A percentile compares a stretch with the other conserved stretches of the same genome.
These are phyloP conservation scores for Apophysomyces trapeziformis DNA, from an alignment of 371 early-diverging fungal genomes.

Conservation along the genomic window DNA sequence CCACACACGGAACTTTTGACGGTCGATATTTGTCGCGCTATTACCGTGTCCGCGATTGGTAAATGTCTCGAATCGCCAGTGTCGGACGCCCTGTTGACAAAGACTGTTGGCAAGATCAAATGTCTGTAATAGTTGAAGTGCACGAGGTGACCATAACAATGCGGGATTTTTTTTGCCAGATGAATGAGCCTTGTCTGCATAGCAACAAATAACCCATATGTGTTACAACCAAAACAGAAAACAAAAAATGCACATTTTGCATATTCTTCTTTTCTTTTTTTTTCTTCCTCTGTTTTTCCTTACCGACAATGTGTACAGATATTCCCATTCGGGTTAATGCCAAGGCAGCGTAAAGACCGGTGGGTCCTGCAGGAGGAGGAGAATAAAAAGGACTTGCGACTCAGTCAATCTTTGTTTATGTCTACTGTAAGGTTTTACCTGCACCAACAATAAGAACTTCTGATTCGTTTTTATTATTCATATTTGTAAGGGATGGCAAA, in stretches of 20 bases:
- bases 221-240: not conserved
- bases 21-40: constrained; percentile 18
- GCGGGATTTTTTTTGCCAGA: constrained; percentile 20
- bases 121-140: constrained; percentile 36
- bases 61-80: constrained; percentile 36
- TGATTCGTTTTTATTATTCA: constrained; percentile 22
- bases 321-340: constrained; percentile 37
- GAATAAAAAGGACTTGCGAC: not conserved
- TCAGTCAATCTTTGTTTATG: not conserved
- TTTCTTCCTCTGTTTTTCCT: not conserved
- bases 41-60: constrained; percentile 24
- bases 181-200: constrained; percentile 18
- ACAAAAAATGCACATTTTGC: not conserved
- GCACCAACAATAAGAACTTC: constrained; percentile 48
- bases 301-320: constrained; percentile 45
- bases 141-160: constrained; percentile 42
- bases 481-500: constrained; percentile 19
- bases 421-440: constrained; percentile 25
- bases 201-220: constrained; percentile 1
- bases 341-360: constrained; percentile 45
- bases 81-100: constrained; percentile 30
- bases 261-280: constrained; percentile 7
- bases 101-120: constrained; percentile 27
- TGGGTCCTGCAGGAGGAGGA: constrained; percentile 26
- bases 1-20: constrained; percentile 36